Base-by-base conservation (phyloP, 768 basidiomycete species). In the Phanerodontia chrysosporium region DNA sequence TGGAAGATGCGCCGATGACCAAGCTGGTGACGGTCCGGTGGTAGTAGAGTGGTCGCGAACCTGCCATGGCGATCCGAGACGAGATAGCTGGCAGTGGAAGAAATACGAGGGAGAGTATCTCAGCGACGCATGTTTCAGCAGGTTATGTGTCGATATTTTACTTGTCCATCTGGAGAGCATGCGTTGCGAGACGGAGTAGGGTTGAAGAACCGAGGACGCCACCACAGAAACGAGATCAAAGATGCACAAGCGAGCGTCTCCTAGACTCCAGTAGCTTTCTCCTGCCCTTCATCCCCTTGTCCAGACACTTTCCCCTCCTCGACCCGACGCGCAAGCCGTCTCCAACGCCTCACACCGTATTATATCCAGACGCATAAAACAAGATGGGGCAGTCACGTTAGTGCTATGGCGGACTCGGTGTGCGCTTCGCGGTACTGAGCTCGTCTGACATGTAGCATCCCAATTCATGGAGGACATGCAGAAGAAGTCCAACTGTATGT, bases 391-490 rank as follows among this genome's bases (percentile, higher is more conserved):
- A 92, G 82, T 82, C 90, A 79, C 88, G 90, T 92, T 71, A 62
- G 61, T 67, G 25, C 58, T 52, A 36, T 52, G 32, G 39, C 42
- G 21, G 27, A 13, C 36, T 55, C 6, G 16, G 32, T 32, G 32
- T 28, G 39, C 39, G 8, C 16, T 18, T 21, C 8, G 24, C 28
- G 25, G 51, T 48, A 42, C n/a, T 57, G 45, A 45, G 28, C 45
- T 49, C 55, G 53, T 25, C 49, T 53, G 22, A 22, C 52, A 48
- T 62, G 39, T 60, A 92, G 92, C 82, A 64, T 96, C 94, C 55
- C 92, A 95, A 75, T 95, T 98, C 65, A 93, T 98, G 87, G 90
- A 92, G 80, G 94, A 98, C 76, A 94, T 98, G 90, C 89, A 95
- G 79, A 89, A 83, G 82, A 87, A 86, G 69, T 95, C 97, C 71